Evolutionary conservation across 441 rosid genomes (phyloP).

Genomic region (Euphorbia celastroides): DNA sequence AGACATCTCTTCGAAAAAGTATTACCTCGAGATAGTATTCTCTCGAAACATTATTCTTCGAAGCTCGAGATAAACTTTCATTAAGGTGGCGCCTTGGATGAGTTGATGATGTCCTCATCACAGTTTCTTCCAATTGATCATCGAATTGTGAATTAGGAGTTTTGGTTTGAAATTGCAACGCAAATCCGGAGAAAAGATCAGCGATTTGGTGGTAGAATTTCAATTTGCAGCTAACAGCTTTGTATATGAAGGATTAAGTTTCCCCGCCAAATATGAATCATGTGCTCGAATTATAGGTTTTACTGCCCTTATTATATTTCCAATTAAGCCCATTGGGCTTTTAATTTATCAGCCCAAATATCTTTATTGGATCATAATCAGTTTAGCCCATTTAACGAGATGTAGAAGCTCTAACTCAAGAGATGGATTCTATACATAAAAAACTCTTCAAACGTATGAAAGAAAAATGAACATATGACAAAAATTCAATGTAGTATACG

Average conservation of each 20-base stretch:
- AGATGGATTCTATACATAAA: too few species aligned
- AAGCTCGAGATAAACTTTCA: too few species aligned
- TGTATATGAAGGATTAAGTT: neutral
- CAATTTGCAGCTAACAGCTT: neutral
- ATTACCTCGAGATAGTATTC: too few species aligned
- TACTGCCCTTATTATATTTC: neutral
- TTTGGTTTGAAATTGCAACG: slow-evolving; percentile 33
- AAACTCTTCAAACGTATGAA: too few species aligned
- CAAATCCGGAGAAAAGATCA: slow-evolving; percentile 45
- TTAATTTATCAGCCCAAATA: neutral
- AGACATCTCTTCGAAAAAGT: too few species aligned
- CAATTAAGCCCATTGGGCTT: neutral
- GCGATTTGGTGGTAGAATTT: slow-evolving; percentile 21
- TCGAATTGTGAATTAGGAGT: neutral
- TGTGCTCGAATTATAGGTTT: too few species aligned
- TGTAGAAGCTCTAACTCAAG: too few species aligned
- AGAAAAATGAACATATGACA: too few species aligned
- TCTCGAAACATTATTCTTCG: too few species aligned
- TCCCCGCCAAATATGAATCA: slow-evolving; percentile 13
- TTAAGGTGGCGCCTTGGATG: slow-evolving; percentile 70
- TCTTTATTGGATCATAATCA: neutral
- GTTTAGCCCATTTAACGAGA: too few species aligned
- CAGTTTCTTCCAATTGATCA: slow-evolving; percentile 13
- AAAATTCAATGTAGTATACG: too few species aligned
- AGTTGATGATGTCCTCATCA: slow-evolving; percentile 43